Percentiles rank a stretch among this genome's conserved stretches.
These are phyloP conservation scores for Pseudogymnoascus sp. DNA, from an alignment of 2,329 filamentous ascomycete species.

Conservation along the genomic window DNA sequence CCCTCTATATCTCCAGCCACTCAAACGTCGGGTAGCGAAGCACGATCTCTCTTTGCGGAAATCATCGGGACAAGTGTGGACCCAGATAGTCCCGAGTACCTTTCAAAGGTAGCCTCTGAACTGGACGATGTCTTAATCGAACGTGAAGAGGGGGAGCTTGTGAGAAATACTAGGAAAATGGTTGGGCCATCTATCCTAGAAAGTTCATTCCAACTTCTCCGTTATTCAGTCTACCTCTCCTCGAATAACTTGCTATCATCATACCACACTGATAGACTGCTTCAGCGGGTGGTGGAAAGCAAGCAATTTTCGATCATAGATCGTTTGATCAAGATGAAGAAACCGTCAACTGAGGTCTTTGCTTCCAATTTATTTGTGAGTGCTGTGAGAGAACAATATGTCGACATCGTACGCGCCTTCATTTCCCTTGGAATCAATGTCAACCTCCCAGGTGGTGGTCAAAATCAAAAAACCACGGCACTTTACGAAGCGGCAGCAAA, in stretches of 20 bases:
- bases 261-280: constrained; percentile 14
- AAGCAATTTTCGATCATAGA: constrained; percentile 14
- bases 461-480: constrained; percentile 10
- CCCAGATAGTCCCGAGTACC: constrained; percentile 6
- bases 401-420: constrained; percentile 10
- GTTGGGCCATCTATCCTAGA: constrained; percentile 17
- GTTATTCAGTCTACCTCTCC: constrained; percentile 18
- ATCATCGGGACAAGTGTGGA: constrained; percentile 11
- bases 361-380: constrained; percentile 15
- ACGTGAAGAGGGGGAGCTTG: constrained; percentile 17
- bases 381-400: constrained; percentile 12
- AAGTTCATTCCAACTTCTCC: constrained; percentile 18
- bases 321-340: constrained; percentile 16
- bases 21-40: constrained; percentile 10
- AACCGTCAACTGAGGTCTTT: constrained; percentile 18
- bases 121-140: constrained; percentile 17
- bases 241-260: constrained; percentile 18
- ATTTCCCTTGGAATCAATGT: constrained; percentile 15
- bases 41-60: constrained; percentile 13
- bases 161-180: constrained; percentile 15
- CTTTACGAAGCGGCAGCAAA: constrained; percentile 10
- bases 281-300: constrained; percentile 17
- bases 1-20: background rate
- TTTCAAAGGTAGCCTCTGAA: constrained; percentile 12
- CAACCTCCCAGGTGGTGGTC: constrained; percentile 12